Percentiles rank a stretch among this genome's conserved stretches.
Conservation (phyloP, 1,284 basidiomycete species). For the Apiotrichum mycotoxinovorans region DNA sequence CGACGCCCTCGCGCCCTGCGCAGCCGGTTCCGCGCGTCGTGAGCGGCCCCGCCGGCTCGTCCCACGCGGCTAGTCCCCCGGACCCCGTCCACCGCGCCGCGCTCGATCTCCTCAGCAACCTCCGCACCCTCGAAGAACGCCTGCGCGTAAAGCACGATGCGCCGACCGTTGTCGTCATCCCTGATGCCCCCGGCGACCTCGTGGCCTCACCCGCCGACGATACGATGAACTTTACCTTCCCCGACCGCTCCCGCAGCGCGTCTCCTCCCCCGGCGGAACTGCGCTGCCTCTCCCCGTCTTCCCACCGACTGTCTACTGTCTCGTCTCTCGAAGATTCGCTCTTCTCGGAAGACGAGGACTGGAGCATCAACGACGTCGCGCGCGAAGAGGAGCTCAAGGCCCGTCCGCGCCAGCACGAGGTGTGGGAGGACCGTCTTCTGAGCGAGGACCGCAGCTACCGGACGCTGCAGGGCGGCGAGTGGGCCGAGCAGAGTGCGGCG, state of each 20-base stretch:
- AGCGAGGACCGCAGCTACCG: conserved; percentile 32
- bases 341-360: conserved; percentile 41
- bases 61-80: not conserved
- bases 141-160: conserved; percentile 21
- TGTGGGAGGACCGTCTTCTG: conserved; percentile 48
- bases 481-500: conserved; percentile 17
- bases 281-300: conserved; percentile 3
- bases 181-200: not conserved
- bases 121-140: conserved; percentile 42
- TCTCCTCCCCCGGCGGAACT: conserved; percentile 1
- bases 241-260: not conserved
- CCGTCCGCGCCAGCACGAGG: conserved; percentile 13
- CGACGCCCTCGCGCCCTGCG: conserved; percentile 38
- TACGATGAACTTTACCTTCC: not conserved
- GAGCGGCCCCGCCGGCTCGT: not conserved
- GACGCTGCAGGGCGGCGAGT: conserved; percentile 18
- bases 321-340: conserved; percentile 10
- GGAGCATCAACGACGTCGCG: conserved; percentile 39
- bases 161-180: conserved; percentile 13
- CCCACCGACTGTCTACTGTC: not conserved
- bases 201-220: conserved; percentile 7
- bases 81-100: conserved; percentile 31
- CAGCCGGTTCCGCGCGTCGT: not conserved
- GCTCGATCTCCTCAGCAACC: conserved; percentile 39
- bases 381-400: conserved; percentile 20